Evolutionary conservation across 2,329 filamentous ascomycete species (phyloP).

Genomic region (Ploettnerulaceae sp.): DNA sequence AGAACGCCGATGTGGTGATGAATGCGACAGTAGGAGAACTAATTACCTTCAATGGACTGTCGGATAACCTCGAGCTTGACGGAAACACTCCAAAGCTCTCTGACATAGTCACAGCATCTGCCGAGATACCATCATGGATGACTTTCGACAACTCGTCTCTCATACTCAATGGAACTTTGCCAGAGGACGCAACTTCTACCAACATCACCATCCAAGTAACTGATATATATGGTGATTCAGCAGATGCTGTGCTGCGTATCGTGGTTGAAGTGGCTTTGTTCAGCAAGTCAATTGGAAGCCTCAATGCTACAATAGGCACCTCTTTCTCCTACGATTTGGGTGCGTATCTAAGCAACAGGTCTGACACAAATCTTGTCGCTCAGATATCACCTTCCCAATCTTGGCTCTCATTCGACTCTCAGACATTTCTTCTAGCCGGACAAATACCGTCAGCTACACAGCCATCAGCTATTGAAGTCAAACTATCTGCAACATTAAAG

Average conservation of each 20-base stretch:
- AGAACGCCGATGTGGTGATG: conserved; percentile 50
- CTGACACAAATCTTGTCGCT: conserved; percentile 22
- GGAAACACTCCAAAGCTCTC: conserved; percentile 43
- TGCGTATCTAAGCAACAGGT: conserved; percentile 22
- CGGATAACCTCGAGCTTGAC: conserved; percentile 52
- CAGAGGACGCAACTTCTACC: conserved; percentile 50
- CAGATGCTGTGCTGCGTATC: conserved; percentile 50
- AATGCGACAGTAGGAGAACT: conserved; percentile 50
- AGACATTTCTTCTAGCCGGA: conserved; percentile 25
- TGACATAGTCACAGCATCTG: conserved; percentile 48
- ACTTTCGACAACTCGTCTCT: conserved; percentile 58
- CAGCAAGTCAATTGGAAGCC: conserved; percentile 14
- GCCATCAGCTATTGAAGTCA: conserved; percentile 20
- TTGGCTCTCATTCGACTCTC: conserved; percentile 29
- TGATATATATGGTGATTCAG: conserved; percentile 55
- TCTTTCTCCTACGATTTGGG: conserved; percentile 27
- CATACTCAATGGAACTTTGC: conserved; percentile 59
- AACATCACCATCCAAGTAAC: conserved; percentile 58
- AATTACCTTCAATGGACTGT: conserved; percentile 50
- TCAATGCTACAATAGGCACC: conserved; percentile 28
- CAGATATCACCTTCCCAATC: conserved; percentile 17
- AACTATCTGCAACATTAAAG: conserved; percentile 25
- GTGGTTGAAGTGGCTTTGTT: conserved; percentile 24
- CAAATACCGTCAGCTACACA: conserved; percentile 21
- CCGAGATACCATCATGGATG: conserved; percentile 64